Percentiles rank a stretch among this genome's conserved stretches.
These are phyloP conservation scores for Blastobotrys muscicola DNA, from an alignment of 805 yeast species.

Conservation along the genomic window DNA sequence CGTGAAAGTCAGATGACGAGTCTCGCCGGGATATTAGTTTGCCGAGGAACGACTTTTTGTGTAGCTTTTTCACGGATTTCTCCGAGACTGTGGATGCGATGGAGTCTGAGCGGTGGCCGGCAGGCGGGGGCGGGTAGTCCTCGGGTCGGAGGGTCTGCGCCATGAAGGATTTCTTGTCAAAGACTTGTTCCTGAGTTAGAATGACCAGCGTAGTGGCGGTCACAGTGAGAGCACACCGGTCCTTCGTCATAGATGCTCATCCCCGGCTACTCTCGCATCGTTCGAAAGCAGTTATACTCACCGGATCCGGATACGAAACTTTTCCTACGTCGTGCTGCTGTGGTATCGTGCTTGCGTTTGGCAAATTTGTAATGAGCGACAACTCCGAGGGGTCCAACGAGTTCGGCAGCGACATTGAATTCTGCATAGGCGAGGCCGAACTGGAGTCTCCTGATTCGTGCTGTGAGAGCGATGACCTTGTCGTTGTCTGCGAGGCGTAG, in stretches of 20 bases:
- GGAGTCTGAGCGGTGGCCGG: constrained; percentile 10
- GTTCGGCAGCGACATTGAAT: constrained; percentile 4
- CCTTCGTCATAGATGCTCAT: too few relatives aligned
- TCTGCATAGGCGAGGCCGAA: constrained; percentile 1
- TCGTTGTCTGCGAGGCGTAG: constrained; percentile 8
- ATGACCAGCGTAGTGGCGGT: too few relatives aligned
- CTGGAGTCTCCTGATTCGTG: background rate
- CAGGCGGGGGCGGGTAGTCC: constrained; percentile 1
- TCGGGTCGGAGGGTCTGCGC: background rate
- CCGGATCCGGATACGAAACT: constrained; percentile 8
- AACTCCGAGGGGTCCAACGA: constrained; percentile 11
- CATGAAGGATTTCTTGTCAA: constrained; percentile 10
- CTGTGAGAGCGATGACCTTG: constrained; percentile 5
- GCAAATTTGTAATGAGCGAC: constrained; percentile 5
- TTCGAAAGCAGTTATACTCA: background rate
- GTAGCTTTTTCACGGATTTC: background rate
- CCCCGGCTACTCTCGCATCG: too few relatives aligned
- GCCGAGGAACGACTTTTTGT: constrained; percentile 11
- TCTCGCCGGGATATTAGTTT: constrained; percentile 16
- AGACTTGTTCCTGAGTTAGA: constrained; percentile 11
- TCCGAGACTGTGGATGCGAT: constrained; percentile 12
- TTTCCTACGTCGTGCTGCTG: background rate
- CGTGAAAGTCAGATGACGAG: constrained; percentile 9
- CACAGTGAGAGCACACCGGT: too few relatives aligned
- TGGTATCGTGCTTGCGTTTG: background rate